phyloP scores from a whole-genome alignment of 371 early-diverging fungal genomes.

The Entomophthora muscae region DNA sequence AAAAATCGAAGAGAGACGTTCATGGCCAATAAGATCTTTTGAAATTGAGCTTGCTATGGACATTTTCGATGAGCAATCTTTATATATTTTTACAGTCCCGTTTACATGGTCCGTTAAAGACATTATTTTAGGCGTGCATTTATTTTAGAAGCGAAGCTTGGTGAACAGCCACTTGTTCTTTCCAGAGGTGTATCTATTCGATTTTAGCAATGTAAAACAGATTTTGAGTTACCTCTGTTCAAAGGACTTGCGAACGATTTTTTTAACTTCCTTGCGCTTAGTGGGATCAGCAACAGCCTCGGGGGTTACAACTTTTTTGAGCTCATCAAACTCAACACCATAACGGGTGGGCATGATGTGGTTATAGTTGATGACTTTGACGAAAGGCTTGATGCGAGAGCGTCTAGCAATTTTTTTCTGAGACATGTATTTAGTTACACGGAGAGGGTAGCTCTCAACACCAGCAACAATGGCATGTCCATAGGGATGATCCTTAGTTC shows the following conservation, averaged over 20 bases:
- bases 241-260: slow-evolving; percentile 85
- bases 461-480: slow-evolving; percentile 96
- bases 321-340: slow-evolving; percentile 64
- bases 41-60: too few relatives aligned
- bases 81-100: too few relatives aligned
- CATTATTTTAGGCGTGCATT: too few relatives aligned
- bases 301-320: slow-evolving; percentile 70
- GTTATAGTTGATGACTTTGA: slow-evolving; percentile 96
- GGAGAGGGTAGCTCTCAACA: slow-evolving; percentile 88
- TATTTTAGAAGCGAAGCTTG: slow-evolving; percentile 88
- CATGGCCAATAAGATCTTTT: too few relatives aligned
- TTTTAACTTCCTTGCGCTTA: slow-evolving; percentile 77
- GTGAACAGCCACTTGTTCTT: slow-evolving; percentile 99
- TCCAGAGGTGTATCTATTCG: slow-evolving; percentile 75
- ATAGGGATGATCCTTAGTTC: slow-evolving; percentile 83
- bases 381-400: slow-evolving; percentile 93
- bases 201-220: not conserved
- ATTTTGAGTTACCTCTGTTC: slow-evolving; percentile 47
- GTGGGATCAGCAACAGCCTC: slow-evolving; percentile 88
- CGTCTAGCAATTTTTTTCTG: slow-evolving; percentile 89
- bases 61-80: too few relatives aligned
- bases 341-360: slow-evolving; percentile 98
- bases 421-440: slow-evolving; percentile 88
- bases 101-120: too few relatives aligned
- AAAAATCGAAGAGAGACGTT: too few relatives aligned